Evolutionary conservation across 225 moss, liverwort and hornwort genomes (phyloP).

Genomic region (Anthoceros angustus): DNA sequence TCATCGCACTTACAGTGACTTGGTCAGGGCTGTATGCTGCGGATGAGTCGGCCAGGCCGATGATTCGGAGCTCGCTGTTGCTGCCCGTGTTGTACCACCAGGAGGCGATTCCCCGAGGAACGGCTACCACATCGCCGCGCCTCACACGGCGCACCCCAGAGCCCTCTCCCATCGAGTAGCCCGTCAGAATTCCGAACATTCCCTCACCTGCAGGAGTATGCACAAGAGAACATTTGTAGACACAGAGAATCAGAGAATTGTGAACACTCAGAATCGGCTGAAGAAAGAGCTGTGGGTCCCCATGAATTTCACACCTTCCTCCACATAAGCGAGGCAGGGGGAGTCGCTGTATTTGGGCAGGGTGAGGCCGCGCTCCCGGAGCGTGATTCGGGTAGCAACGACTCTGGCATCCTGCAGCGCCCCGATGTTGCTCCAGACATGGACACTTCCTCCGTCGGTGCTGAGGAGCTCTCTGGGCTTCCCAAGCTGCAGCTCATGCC

Average conservation of each 20-base stretch:
- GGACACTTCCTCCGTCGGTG: neutral
- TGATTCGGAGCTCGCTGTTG: neutral
- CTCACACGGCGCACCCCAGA: neutral
- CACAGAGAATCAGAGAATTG: neutral
- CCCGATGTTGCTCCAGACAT: neutral
- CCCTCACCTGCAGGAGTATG: neutral
- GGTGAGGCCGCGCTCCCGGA: neutral
- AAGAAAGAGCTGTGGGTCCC: neutral
- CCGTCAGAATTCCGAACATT: neutral
- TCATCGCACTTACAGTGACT: neutral
- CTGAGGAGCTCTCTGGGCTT: neutral
- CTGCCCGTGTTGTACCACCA: neutral
- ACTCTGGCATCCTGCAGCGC: neutral
- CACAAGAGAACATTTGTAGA: neutral
- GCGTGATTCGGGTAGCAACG: neutral
- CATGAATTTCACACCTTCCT: neutral
- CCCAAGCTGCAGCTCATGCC: neutral
- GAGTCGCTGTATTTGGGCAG: slow-evolving; percentile 1
- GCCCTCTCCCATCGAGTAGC: too few relatives aligned
- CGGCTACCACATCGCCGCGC: neutral
- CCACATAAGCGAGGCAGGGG: neutral
- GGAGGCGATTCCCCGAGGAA: neutral
- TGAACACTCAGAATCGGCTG: neutral
- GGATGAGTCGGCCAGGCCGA: neutral
- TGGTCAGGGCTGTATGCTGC: neutral